These are phyloP conservation scores for Candida succiphila DNA, from an alignment of 805 yeast genomes.

Conservation along the genomic window DNA sequence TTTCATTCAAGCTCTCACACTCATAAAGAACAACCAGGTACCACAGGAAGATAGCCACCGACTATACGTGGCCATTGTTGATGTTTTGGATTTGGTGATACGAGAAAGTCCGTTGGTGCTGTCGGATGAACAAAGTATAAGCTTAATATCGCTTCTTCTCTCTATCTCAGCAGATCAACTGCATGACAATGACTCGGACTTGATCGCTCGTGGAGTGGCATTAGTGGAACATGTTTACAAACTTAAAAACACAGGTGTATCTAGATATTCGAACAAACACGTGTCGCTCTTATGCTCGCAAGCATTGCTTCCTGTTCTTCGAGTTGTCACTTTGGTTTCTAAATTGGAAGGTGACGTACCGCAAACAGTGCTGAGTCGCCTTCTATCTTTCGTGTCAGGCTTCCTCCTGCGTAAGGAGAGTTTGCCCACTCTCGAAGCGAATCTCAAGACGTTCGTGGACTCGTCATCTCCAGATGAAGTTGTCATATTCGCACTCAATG, in stretches of 20 bases:
- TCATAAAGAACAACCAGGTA: constrained; percentile 6
- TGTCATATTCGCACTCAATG: constrained; percentile 20
- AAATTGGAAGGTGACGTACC: background rate
- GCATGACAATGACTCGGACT: too few species aligned
- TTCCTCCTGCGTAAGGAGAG: constrained; percentile 19
- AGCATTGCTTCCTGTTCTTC: constrained; percentile 14
- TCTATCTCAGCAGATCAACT: too few species aligned
- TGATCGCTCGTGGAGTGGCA: too few species aligned
- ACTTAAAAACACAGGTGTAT: constrained; percentile 13
- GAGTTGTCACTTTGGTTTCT: constrained; percentile 2
- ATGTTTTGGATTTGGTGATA: constrained; percentile 8
- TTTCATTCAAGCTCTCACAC: constrained; percentile 15
- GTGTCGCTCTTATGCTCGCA: constrained; percentile 14
- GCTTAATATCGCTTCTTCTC: constrained; percentile 11
- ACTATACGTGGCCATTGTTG: constrained; percentile 11
- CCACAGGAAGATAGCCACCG: constrained; percentile 13
- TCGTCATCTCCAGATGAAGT: constrained; percentile 10
- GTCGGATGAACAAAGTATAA: constrained; percentile 18
- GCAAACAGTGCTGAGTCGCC: background rate
- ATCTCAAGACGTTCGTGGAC: constrained; percentile 3
- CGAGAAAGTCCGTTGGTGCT: constrained; percentile 7
- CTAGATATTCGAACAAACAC: constrained; percentile 16
- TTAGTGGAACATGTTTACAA: too few species aligned
- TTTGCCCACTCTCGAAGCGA: constrained; percentile 15
- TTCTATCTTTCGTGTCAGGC: constrained; percentile 14